phyloP scores from a whole-genome alignment of 106 monocot genomes.

The Apostasia ramifera region DNA sequence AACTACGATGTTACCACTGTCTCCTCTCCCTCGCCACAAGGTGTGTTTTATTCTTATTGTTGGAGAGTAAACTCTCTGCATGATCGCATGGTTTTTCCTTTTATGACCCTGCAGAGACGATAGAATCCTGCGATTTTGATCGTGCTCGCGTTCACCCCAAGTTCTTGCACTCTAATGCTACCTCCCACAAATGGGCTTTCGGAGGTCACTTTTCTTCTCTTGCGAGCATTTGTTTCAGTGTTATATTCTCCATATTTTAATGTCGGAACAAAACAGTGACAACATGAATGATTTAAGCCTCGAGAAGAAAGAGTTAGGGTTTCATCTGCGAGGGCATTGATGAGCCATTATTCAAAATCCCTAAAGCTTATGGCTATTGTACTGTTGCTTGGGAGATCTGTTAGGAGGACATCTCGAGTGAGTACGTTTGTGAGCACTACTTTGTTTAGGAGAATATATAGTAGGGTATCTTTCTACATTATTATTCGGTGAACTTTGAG shows the following conservation, averaged over 20 bases:
- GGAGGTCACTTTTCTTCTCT: slow-evolving; percentile 38
- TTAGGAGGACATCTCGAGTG: no score
- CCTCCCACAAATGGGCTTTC: slow-evolving; percentile 94
- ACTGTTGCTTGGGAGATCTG: no score
- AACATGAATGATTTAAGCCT: neutral
- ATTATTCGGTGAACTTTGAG: no score
- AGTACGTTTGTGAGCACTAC: no score
- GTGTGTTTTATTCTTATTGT: slow-evolving; percentile 4
- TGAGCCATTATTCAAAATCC: neutral
- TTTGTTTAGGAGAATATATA: no score
- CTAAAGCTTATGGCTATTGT: neutral
- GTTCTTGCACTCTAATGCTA: slow-evolving; percentile 93
- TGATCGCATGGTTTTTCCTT: neutral
- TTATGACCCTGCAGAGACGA: slow-evolving; percentile 1
- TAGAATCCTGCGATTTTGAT: slow-evolving; percentile 48
- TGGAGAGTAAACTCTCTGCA: no score
- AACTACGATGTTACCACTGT: slow-evolving; percentile 21
- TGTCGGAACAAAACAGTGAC: neutral
- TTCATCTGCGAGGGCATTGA: neutral
- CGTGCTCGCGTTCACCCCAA: slow-evolving; percentile 84
- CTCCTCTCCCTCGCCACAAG: slow-evolving; percentile 3
- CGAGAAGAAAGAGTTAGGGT: neutral
- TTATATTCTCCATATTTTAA: neutral
- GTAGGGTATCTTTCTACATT: no score
- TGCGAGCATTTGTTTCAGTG: neutral